phyloP scores from a whole-genome alignment of 768 basidiomycete species.

The Scleroderma bovista region DNA sequence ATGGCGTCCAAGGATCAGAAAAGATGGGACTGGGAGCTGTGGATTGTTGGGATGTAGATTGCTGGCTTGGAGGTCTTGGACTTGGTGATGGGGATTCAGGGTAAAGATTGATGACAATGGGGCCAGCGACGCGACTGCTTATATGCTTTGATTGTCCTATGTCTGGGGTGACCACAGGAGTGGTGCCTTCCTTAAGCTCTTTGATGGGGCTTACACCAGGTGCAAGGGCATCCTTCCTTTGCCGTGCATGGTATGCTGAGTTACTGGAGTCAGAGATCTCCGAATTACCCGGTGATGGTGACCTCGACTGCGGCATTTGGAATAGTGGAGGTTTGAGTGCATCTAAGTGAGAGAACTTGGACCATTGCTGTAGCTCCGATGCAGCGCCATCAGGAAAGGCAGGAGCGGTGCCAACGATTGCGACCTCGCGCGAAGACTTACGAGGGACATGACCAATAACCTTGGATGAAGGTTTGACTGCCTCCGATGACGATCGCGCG shows the following conservation, averaged over 20 bases:
- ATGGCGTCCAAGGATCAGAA: slow-evolving; percentile 20
- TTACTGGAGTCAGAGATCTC: slow-evolving; percentile 30
- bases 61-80: slow-evolving; percentile 22
- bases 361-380: slow-evolving; percentile 23
- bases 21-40: slow-evolving; percentile 21
- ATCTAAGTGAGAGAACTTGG: slow-evolving; percentile 21
- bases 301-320: slow-evolving; percentile 33
- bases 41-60: slow-evolving; percentile 22
- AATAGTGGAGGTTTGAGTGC: slow-evolving; percentile 33
- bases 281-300: slow-evolving; percentile 25
- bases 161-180: slow-evolving; percentile 47
- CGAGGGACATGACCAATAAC: slow-evolving; percentile 34
- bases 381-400: slow-evolving; percentile 21
- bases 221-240: slow-evolving; percentile 30
- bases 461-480: slow-evolving; percentile 23
- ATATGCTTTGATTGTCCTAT: slow-evolving; percentile 62
- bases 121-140: slow-evolving; percentile 54
- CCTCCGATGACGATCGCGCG: slow-evolving; percentile 47
- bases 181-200: slow-evolving; percentile 19
- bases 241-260: slow-evolving; percentile 22
- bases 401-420: slow-evolving; percentile 45
- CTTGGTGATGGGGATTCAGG: slow-evolving; percentile 27
- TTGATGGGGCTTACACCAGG: slow-evolving; percentile 26
- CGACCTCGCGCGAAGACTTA: slow-evolving; percentile 45
- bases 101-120: slow-evolving; percentile 49